Base-by-base conservation (phyloP, 306 rosid species). In the Cyclanthera cordifolia region DNA sequence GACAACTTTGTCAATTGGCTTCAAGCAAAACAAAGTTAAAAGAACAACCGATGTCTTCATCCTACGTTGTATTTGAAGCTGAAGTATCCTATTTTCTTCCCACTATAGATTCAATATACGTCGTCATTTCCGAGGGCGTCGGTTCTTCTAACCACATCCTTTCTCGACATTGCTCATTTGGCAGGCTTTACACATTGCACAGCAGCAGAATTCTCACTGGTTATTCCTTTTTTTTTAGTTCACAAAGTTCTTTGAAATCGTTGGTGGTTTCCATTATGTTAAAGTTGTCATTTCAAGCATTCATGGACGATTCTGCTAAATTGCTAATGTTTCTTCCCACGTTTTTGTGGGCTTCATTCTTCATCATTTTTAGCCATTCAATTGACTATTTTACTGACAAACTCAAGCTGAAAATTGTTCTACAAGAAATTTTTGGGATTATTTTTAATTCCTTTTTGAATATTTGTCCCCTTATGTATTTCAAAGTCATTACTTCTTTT, bases 1-100 rank as follows among this genome's bases (percentile, higher is more conserved):
- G 99, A 94, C 87, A 90, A 90, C 74, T 94, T 94, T 45, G 96
- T 86, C 5, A 97, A 94, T 50, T 90, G 97, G 99, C 2, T 94
- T 58, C 79, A 76, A 80, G 97, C 79, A 78, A 88, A 81, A 79
- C 80, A 66, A 64, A 80, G 59, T 46, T 80, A 71, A 28, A 28
- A 79, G 79, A 78, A 66, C 73, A 0, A 34, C 57, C 69, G 21
- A 66, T 56, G 52, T 48, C 61, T 66, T 64, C 61, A 55, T 77
- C 74, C 14, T 39, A 71, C 74, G 75, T 76, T 75, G 81, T 82
- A 78, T 81, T 83, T 80, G 75, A 75, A 56, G 83, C 77, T n/a
- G n/a, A 72, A 39, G 77, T 52, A 37, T 65, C 63, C 28, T 78
- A 47, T 32, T 56, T 41, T 58, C 74, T 13, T 70, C 34, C 21